Evolutionary conservation across 352 stramenopile species (phyloP).

Genomic region (Thalassiosira exigua): DNA sequence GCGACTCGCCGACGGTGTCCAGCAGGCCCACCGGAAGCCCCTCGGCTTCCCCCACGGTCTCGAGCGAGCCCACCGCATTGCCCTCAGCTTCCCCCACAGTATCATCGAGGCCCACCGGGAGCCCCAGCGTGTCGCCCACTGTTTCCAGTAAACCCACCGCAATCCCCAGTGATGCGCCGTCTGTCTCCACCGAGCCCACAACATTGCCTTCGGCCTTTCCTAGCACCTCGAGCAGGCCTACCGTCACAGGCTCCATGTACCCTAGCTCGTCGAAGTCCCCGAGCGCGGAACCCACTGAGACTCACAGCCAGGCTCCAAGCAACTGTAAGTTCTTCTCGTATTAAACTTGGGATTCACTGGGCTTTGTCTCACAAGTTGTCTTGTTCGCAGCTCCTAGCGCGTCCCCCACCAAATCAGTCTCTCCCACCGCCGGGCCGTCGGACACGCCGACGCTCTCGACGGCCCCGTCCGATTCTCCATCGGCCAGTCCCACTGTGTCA

Average conservation of each 20-base stretch:
- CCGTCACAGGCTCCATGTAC: background rate
- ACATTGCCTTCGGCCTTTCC: background rate
- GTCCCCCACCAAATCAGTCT: background rate
- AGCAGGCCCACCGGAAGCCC: constrained; percentile 18
- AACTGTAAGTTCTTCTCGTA: too few relatives aligned
- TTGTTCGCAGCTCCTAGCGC: background rate
- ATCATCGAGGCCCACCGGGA: constrained; percentile 8
- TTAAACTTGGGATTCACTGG: background rate
- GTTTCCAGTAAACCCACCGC: background rate
- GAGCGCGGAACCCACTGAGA: background rate
- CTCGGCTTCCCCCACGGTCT: constrained; percentile 5
- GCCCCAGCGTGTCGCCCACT: constrained; percentile 13
- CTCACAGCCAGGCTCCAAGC: too few relatives aligned
- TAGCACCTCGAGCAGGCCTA: constrained; percentile 16
- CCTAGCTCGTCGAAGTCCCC: too few relatives aligned
- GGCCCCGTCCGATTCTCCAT: background rate
- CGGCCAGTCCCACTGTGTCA: background rate
- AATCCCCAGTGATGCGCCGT: constrained; percentile 6
- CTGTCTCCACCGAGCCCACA: background rate
- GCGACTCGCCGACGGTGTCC: background rate
- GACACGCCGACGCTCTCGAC: background rate
- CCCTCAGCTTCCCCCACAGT: constrained; percentile 20
- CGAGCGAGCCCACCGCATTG: constrained; percentile 9
- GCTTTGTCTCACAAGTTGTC: background rate
- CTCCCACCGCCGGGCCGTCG: background rate